Base-by-base conservation (phyloP, 441 rosid genomes). In the Biscutella auriculata region DNA sequence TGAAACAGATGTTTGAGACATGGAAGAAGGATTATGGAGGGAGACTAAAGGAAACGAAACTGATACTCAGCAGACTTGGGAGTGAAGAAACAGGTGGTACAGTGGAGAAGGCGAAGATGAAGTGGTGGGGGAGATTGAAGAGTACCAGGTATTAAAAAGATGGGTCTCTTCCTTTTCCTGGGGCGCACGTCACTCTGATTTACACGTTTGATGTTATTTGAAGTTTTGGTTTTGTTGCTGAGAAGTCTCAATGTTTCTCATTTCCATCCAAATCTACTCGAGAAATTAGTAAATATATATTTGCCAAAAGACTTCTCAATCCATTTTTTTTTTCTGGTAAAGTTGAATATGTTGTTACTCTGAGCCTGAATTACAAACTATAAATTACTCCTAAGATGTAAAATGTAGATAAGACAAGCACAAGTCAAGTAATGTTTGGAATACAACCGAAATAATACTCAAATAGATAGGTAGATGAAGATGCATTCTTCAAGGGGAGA, bases 51-150 rank as follows among this genome's bases (percentile, higher is more conserved):
- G 97, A 94, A 69, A 90, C 97, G 1, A 94, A 87, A 69, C 80
- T 84, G 68, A 77, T 85, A n/a, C 62, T 94, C 72, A 77, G 82
- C 60, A 94, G 90, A 70, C 94, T 94, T 0, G 95, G 94, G 46
- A 87, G 40, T 11, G 95, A 89, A 64, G 93, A 85, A 75, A 79
- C 82, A 41, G 77, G 82, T 0, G 82, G 87, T 52, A 82, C 82
- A 4, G 70, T 77, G 28, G 91, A 85, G 56, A 77, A 63, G 43
- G 80, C 66, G 68, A 94, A 90, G 73, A 85, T 75, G 89, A 94
- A 87, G 63, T 94, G 91, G 92, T 94, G 96, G 99, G 95, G 89
- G 47, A 90, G 97, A 63, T 84, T 86, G 74, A 94, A 90, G 73
- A 94, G 97, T 66, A 53, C 89, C 19, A 87, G 92, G 83, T 71